These are phyloP conservation scores for Dactylellina drechsleri DNA, from an alignment of 2,329 filamentous ascomycete genomes.

Conservation along the genomic window DNA sequence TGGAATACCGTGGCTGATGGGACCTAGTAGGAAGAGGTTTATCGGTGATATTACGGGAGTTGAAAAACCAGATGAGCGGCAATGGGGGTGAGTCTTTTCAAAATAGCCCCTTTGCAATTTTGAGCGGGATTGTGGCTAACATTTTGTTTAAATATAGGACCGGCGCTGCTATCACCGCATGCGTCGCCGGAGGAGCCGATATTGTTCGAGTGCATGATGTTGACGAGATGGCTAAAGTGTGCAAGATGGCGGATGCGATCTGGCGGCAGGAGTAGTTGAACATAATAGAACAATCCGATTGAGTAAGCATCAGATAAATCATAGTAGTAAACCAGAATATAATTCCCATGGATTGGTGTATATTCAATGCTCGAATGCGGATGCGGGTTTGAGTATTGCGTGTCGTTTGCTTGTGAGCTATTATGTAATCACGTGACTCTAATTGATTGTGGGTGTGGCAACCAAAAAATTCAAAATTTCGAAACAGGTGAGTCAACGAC, in stretches of 20 bases:
- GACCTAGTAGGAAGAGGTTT: conserved; percentile 88
- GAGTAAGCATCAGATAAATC: not conserved
- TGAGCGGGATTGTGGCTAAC: not conserved
- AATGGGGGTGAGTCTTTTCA: conserved; percentile 70
- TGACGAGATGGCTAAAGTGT: conserved; percentile 82
- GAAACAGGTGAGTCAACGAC: conserved; percentile 29
- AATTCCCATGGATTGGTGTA: too few relatives aligned
- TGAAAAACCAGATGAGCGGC: conserved; percentile 73
- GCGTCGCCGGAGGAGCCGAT: conserved; percentile 86
- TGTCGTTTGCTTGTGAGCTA: not conserved
- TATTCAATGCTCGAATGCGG: too few relatives aligned
- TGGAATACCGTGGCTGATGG: conserved; percentile 86
- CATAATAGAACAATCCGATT: not conserved
- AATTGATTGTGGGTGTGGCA: conserved; percentile 41
- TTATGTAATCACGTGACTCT: conserved; percentile 16
- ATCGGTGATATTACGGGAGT: conserved; percentile 84
- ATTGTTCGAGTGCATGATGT: conserved; percentile 94
- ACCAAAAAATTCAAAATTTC: conserved; percentile 28
- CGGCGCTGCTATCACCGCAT: conserved; percentile 84
- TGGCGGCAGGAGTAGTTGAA: conserved; percentile 68
- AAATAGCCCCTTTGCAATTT: not conserved
- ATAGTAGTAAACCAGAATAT: not conserved
- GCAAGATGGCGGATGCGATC: conserved; percentile 90
- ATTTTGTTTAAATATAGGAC: conserved; percentile 64
- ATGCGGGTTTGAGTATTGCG: not conserved